Base-by-base conservation (phyloP, 2,329 filamentous ascomycete genomes). In the Cladosporium sphaerospermum region DNA sequence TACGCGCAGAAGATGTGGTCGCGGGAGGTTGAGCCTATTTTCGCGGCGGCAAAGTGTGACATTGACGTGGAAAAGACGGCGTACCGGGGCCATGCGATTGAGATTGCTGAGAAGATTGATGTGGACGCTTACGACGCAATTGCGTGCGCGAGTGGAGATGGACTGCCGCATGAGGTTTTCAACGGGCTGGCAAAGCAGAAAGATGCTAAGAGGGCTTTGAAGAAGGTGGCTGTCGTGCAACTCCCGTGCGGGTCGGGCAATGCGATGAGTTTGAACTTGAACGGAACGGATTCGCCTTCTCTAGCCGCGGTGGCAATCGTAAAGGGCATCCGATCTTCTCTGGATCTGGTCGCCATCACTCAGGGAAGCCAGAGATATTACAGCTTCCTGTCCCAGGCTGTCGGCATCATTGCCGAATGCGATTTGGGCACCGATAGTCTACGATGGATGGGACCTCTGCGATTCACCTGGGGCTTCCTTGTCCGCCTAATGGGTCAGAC, bases 211-310 rank as follows among this genome's bases (percentile, higher is more conserved):
- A 79, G 79, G 52, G 93, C 92, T 0, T 73, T 99, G 56, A 73
- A 77, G 18, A 87, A 85, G 63, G 73, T 97, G 11, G 88, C 93
- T 1, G 83, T 99, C 2, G 85, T 84, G 18, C 89, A 96, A 65
- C 78, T 99, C 34, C 93, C 93, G 1, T 95, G 91, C 65, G 93
- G 93, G 11, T 93, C 88, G 46, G 93, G 93, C 5, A 99, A 99
- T 69, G 93, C 89, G 18, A 87, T 97, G 83, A 88, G 88, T 57
- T 85, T 86, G 73, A 97, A 96, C 68, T 73, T 95, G 44, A 89
- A 89, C 60, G 93, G 92, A 4, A 91, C 90, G 0, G 80, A 85
- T 58, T 83, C 81, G 58, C 80, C 87, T 8, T 87, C 83, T 55
- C 69, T 88, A 43, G 89, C 91, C 0, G 89, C 92, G 1, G 74